These are phyloP conservation scores for Sergeia podlipaevii DNA, from an alignment of 208 protist genomes.

Conservation along the genomic window DNA sequence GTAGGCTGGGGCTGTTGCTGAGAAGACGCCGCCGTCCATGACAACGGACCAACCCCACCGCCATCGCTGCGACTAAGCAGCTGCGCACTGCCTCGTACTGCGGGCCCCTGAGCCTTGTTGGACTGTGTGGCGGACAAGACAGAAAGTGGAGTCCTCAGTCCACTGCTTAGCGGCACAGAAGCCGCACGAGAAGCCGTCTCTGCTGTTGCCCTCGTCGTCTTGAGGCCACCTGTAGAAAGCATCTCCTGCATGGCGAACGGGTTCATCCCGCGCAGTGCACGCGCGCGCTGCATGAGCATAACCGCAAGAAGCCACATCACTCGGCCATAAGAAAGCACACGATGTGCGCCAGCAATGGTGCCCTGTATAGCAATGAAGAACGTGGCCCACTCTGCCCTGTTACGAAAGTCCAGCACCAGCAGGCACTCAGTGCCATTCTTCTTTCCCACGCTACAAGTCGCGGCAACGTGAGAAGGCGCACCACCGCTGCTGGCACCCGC, in stretches of 20 bases:
- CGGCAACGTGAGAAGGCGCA: constrained; percentile 1
- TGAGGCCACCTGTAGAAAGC: background rate
- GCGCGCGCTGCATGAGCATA: constrained; percentile 31
- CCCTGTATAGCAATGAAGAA: constrained; percentile 36
- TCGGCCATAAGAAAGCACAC: constrained; percentile 50
- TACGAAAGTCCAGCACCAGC: constrained; percentile 63
- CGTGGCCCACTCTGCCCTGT: constrained; percentile 40
- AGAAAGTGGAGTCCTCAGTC: no score
- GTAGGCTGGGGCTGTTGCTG: no score
- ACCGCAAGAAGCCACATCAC: constrained; percentile 74
- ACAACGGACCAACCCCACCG: no score
- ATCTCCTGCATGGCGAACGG: constrained; percentile 16
- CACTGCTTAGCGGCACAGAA: no score
- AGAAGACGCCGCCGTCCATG: no score
- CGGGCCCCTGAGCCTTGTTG: no score
- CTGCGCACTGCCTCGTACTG: no score
- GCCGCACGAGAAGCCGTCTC: no score
- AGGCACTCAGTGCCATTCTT: constrained; percentile 10
- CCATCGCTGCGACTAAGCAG: no score
- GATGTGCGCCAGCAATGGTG: background rate
- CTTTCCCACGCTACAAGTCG: background rate
- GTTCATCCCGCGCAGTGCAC: constrained; percentile 25
- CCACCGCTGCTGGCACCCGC: constrained; percentile 22
- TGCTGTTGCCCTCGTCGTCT: no score
- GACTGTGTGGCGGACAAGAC: no score